A percentile compares a stretch with the other conserved stretches of the same genome.
phyloP scores from a whole-genome alignment of 805 yeast genomes.

The Teunomyces cretensis region DNA sequence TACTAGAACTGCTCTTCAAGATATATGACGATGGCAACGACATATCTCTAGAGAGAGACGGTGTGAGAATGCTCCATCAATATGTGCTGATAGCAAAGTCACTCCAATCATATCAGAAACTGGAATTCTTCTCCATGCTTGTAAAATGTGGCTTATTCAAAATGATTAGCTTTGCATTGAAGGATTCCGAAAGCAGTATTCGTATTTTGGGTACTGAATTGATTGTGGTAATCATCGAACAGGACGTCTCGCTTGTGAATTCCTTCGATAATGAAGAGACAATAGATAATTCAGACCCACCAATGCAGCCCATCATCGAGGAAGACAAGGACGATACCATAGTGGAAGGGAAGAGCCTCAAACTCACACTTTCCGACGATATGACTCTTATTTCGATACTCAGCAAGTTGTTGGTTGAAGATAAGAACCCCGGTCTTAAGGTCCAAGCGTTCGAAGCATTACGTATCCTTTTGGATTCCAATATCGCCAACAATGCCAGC shows the following conservation, averaged over 20 bases:
- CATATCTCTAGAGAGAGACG: conserved; percentile 49
- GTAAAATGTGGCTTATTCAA: conserved; percentile 68
- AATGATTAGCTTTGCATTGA: conserved; percentile 70
- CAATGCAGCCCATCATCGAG: conserved; percentile 4
- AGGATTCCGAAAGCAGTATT: conserved; percentile 45
- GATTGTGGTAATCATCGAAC: conserved; percentile 77
- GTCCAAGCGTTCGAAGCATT: conserved; percentile 85
- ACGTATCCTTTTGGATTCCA: conserved; percentile 67
- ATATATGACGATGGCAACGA: conserved; percentile 41
- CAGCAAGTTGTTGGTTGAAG: conserved; percentile 59
- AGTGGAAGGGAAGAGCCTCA: conserved; percentile 17
- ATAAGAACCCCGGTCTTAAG: conserved; percentile 67
- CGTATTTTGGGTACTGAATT: conserved; percentile 78
- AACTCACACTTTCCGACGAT: conserved; percentile 48
- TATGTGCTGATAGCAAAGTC: conserved; percentile 73
- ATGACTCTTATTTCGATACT: conserved; percentile 58
- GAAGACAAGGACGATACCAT: conserved; percentile 15
- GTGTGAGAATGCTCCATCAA: conserved; percentile 77
- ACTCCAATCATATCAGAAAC: conserved; percentile 58
- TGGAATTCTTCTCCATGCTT: conserved; percentile 61
- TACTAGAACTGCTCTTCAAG: conserved; percentile 58
- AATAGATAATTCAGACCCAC: conserved; percentile 9
- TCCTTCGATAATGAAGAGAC: not conserved
- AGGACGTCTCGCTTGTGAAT: conserved; percentile 63
- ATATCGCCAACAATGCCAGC: conserved; percentile 24